Evolutionary conservation across 2,329 filamentous ascomycete genomes (phyloP).

Genomic region (Biscogniauxia marginata): DNA sequence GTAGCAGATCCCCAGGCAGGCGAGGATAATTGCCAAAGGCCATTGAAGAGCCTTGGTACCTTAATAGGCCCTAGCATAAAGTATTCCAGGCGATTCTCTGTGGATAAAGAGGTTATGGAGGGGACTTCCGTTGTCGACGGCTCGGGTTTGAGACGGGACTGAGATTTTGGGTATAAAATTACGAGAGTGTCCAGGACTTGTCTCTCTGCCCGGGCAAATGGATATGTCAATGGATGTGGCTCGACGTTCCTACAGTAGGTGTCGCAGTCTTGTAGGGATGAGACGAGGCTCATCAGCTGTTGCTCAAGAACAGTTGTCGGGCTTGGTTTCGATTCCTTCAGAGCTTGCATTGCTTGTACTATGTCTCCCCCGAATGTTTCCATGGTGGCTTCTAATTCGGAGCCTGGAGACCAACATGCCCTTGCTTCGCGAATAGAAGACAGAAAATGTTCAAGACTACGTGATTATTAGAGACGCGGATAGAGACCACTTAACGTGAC

Average conservation of each 20-base stretch:
- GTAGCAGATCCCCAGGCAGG: constrained; percentile 31
- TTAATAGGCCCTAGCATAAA: constrained; percentile 21
- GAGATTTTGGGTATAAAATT: constrained; percentile 24
- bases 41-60: constrained; percentile 29
- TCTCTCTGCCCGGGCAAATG: constrained; percentile 28
- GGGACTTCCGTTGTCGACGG: not conserved
- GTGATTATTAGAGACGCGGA: not conserved
- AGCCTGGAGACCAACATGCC: constrained; percentile 23
- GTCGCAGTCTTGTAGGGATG: constrained; percentile 21
- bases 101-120: not conserved
- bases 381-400: constrained; percentile 23
- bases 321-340: constrained; percentile 33
- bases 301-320: constrained; percentile 17
- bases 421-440: constrained; percentile 15
- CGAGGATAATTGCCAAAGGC: constrained; percentile 32
- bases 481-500: not conserved
- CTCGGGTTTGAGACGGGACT: not conserved
- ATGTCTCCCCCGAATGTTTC: constrained; percentile 34
- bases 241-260: constrained; percentile 22
- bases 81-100: constrained; percentile 12
- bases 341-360: constrained; percentile 37
- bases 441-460: constrained; percentile 28
- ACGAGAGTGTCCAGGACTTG: constrained; percentile 32
- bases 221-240: constrained; percentile 18
- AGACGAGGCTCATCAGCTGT: constrained; percentile 18